These are phyloP conservation scores for Ochromonas danica DNA, from an alignment of 108 stramenopile species.

Conservation along the genomic window DNA sequence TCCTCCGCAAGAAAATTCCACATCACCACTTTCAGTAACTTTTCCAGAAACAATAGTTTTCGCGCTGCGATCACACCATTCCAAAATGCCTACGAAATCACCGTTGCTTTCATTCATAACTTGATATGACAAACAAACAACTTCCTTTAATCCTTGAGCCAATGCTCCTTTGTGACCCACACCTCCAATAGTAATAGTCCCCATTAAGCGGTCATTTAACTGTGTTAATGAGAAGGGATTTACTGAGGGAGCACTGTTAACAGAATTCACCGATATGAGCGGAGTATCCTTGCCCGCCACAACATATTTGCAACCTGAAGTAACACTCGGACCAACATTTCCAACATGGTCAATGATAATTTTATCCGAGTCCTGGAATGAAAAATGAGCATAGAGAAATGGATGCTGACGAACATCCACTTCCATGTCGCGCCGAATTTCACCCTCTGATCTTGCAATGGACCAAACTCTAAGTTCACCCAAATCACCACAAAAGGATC, in stretches of 20 bases:
- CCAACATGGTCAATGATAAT: too few species aligned
- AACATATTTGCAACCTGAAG: too few species aligned
- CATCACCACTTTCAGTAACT: neutral
- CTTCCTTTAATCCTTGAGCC: neutral
- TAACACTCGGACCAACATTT: too few species aligned
- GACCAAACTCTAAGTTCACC: constrained; percentile 16
- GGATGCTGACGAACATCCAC: neutral
- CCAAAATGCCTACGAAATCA: neutral
- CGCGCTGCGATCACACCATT: neutral
- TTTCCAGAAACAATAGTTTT: neutral
- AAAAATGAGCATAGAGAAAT: too few species aligned
- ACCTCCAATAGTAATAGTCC: too few species aligned
- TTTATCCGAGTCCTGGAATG: too few species aligned
- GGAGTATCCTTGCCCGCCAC: too few species aligned
- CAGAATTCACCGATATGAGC: too few species aligned
- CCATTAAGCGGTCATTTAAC: too few species aligned
- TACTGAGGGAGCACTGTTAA: too few species aligned
- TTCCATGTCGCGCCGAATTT: neutral
- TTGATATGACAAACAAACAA: neutral
- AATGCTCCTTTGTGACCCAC: neutral
- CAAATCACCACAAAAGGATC: constrained; percentile 17
- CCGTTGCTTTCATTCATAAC: neutral
- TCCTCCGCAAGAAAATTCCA: neutral
- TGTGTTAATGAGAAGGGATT: too few species aligned
- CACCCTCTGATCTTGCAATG: neutral